Conservation (phyloP, 495 filamentous ascomycete species). For the Podospora comata region DNA sequence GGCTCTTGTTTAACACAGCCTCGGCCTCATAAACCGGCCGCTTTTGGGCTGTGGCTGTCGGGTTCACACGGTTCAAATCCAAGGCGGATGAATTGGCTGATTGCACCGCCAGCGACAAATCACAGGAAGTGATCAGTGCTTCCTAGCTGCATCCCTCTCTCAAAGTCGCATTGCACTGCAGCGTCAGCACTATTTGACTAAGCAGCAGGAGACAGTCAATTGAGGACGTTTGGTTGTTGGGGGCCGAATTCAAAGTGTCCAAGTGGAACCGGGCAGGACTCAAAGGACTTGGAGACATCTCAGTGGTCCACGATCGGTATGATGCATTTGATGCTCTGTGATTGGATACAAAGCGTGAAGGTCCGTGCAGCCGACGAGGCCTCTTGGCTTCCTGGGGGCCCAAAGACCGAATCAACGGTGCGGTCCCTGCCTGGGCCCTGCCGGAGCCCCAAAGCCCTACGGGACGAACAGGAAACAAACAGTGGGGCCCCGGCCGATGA, state of each 20-base stretch:
- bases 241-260: not conserved
- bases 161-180: slow-evolving; percentile 1
- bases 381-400: slow-evolving; percentile 2
- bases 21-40: slow-evolving; percentile 18
- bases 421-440: slow-evolving; percentile 16
- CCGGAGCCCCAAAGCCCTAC: slow-evolving; percentile 6
- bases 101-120: not conserved
- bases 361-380: slow-evolving; percentile 16
- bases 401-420: slow-evolving; percentile 12
- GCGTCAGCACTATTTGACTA: not conserved
- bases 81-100: slow-evolving; percentile 5
- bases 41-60: slow-evolving; percentile 16
- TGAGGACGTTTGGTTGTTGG: not conserved
- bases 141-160: not conserved
- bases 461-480: not conserved
- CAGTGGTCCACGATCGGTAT: slow-evolving; percentile 7
- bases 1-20: slow-evolving; percentile 21
- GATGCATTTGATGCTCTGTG: not conserved
- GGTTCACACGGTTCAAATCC: slow-evolving; percentile 2
- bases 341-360: slow-evolving; percentile 12
- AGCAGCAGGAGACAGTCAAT: not conserved
- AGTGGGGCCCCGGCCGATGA: slow-evolving; percentile 5
- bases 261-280: not conserved
- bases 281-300: not conserved
- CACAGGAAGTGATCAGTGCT: not conserved